Evolutionary conservation across 345 rosid species (phyloP), one percentile per base, ranked within the genome.

Genomic region (Camelina hispida): DNA sequence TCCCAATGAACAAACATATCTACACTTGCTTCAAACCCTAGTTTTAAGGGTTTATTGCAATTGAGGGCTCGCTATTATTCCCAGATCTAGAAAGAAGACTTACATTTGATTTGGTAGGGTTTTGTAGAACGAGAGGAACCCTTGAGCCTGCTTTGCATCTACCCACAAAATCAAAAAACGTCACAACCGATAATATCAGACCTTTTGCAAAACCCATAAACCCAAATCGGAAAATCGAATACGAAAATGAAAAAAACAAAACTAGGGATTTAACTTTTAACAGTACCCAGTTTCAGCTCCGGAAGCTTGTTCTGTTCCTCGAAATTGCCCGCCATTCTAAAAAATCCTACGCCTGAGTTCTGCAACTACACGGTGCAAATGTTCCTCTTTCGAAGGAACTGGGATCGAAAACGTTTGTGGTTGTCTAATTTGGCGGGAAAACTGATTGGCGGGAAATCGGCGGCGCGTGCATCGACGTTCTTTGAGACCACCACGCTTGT

Each of bases 101-200:
- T 86, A 95, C 99, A 65, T 51, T 81, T n/a, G n/a, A n/a, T n/a
- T n/a, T 61, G 96, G 90, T 57, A 95, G 91, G 74, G 90, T 86
- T 86, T 87, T 95, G 89, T 89, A 95, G 87, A 95, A 95, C 8
- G 93, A 87, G 66, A 95, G 89, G 82, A 95, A 95, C 76, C 99
- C 99, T 77, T 89, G 96, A 71, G 99, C 93, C 79, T 95, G 99
- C 86, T 87, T 92, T 53, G 89, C 89, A 86, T 92, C 97, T 94
- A 50, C 22, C 22, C 66, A n/a, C 57, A 18, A 62, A 22, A 42
- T 62, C 13, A 30, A 20, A 28, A 47, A 32, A 17, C 6, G 7
- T 6, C 7, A 68, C 52, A 11, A 73, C n/a, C n/a, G 30, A 25
- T 25, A 79, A 18, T 9, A 50, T 56, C 18, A 61, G 16, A 62